phyloP scores from a whole-genome alignment of 2,329 filamentous ascomycete species.

The Drechslera avenae region DNA sequence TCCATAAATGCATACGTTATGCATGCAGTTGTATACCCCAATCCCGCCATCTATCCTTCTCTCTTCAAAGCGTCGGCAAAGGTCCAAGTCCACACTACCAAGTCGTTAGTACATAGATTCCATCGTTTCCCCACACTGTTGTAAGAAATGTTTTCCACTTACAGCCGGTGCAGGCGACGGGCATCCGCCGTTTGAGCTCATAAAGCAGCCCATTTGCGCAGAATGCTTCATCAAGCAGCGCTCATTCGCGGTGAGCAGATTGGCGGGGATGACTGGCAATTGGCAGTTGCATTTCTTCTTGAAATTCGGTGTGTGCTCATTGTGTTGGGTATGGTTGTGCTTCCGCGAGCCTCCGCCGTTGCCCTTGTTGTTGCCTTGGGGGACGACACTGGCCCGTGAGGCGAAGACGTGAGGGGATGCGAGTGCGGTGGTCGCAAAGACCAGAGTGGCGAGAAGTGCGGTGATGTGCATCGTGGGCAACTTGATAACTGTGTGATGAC shows the following conservation, averaged over 20 bases:
- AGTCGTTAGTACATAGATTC: background rate
- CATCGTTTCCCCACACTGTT: background rate
- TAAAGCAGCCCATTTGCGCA: constrained; percentile 21
- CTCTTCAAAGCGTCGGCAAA: constrained; percentile 3
- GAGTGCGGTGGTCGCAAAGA: constrained; percentile 20
- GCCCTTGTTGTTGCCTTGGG: background rate
- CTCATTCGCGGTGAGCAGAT: constrained; percentile 31
- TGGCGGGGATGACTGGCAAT: constrained; percentile 32
- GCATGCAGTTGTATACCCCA: too few relatives aligned
- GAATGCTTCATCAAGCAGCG: constrained; percentile 25
- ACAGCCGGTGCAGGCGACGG: constrained; percentile 25
- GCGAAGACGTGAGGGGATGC: constrained; percentile 26
- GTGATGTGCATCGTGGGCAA: constrained; percentile 31
- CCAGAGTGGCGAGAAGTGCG: constrained; percentile 15
- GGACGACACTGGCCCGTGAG: constrained; percentile 8
- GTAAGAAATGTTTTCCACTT: background rate
- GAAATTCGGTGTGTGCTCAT: constrained; percentile 37
- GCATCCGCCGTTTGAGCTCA: constrained; percentile 24
- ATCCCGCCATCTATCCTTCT: too few relatives aligned
- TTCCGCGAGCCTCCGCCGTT: background rate
- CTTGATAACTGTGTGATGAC: too few relatives aligned
- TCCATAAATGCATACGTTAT: too few relatives aligned
- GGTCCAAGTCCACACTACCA: constrained; percentile 20
- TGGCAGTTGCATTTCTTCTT: constrained; percentile 30
- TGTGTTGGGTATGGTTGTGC: constrained; percentile 19